Evolutionary conservation across 2,329 filamentous ascomycete species (phyloP).

Genomic region (Herpotrichia juniperi): DNA sequence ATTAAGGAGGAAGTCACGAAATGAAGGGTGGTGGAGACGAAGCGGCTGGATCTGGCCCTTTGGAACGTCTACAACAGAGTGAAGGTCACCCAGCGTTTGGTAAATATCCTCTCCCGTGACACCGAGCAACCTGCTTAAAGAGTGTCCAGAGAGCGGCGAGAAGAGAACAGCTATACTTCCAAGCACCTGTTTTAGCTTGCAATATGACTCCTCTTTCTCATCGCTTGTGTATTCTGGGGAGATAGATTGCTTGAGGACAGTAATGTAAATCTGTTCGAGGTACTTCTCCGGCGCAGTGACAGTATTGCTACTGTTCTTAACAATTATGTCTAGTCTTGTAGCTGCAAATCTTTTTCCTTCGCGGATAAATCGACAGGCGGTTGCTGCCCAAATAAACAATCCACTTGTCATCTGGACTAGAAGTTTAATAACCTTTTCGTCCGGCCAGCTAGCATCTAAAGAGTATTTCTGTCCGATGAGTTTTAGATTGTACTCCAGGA

Average conservation of each 20-base stretch:
- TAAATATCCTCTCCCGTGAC: constrained; percentile 21
- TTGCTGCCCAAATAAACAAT: constrained; percentile 45
- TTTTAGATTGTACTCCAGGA: constrained; percentile 23
- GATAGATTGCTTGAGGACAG: constrained; percentile 28
- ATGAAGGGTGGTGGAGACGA: constrained; percentile 34
- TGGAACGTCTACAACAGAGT: constrained; percentile 30
- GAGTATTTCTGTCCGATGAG: constrained; percentile 17
- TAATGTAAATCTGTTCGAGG: constrained; percentile 25
- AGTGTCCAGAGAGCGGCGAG: constrained; percentile 21
- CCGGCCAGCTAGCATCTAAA: constrained; percentile 30
- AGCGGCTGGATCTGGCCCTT: constrained; percentile 34
- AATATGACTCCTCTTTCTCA: constrained; percentile 15
- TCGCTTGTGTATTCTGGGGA: constrained; percentile 35
- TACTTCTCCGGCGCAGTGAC: constrained; percentile 19
- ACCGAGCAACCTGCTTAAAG: constrained; percentile 19
- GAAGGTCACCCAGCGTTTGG: constrained; percentile 31
- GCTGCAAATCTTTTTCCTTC: constrained; percentile 16
- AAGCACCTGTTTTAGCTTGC: constrained; percentile 16
- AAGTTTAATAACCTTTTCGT: constrained; percentile 19
- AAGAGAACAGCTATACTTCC: constrained; percentile 26
- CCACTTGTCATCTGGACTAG: constrained; percentile 32
- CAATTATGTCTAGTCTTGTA: constrained; percentile 16
- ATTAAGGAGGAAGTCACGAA: constrained; percentile 34
- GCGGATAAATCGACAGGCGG: constrained; percentile 28
- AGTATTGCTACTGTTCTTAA: constrained; percentile 18